A percentile compares a stretch with the other conserved stretches of the same genome.
These are phyloP conservation scores for Collybia mongolica DNA, from an alignment of 768 basidiomycete genomes.

Conservation along the genomic window DNA sequence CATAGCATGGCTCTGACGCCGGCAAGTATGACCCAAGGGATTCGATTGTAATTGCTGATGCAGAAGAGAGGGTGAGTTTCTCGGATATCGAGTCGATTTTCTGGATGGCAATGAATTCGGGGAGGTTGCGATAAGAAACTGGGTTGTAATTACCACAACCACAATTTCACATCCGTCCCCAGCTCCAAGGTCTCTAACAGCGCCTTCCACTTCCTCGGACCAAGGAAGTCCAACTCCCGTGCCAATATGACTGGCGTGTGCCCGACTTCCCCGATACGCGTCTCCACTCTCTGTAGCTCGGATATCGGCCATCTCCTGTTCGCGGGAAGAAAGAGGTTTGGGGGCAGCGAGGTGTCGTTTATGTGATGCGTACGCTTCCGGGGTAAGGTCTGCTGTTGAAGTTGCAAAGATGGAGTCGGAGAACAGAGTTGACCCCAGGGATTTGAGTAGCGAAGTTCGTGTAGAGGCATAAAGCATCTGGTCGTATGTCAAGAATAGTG, in stretches of 20 bases:
- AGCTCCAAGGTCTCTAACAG: constrained; percentile 56
- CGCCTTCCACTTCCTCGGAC: constrained; percentile 62
- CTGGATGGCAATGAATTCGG: constrained; percentile 32
- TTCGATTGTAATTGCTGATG: constrained; percentile 37
- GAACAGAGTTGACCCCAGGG: constrained; percentile 74
- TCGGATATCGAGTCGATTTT: constrained; percentile 67
- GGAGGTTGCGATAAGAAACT: not conserved
- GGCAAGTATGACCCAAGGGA: constrained; percentile 52
- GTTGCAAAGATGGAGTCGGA: constrained; percentile 79
- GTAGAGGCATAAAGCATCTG: constrained; percentile 92
- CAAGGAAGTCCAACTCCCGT: constrained; percentile 66
- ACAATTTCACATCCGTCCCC: constrained; percentile 54
- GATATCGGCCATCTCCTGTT: constrained; percentile 79
- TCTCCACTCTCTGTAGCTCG: constrained; percentile 64
- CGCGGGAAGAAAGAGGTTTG: constrained; percentile 78
- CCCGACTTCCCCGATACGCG: constrained; percentile 58
- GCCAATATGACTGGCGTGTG: constrained; percentile 54
- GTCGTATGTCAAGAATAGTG: constrained; percentile 1
- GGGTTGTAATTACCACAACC: constrained; percentile 53
- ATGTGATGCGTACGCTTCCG: constrained; percentile 73
- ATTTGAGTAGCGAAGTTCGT: constrained; percentile 63
- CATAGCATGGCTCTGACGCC: constrained; percentile 60
- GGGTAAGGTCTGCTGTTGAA: constrained; percentile 61
- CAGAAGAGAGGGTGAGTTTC: constrained; percentile 46
- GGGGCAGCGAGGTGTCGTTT: constrained; percentile 70